Evolutionary conservation across 768 basidiomycete species (phyloP).

Genomic region (Roridomyces roridus): DNA sequence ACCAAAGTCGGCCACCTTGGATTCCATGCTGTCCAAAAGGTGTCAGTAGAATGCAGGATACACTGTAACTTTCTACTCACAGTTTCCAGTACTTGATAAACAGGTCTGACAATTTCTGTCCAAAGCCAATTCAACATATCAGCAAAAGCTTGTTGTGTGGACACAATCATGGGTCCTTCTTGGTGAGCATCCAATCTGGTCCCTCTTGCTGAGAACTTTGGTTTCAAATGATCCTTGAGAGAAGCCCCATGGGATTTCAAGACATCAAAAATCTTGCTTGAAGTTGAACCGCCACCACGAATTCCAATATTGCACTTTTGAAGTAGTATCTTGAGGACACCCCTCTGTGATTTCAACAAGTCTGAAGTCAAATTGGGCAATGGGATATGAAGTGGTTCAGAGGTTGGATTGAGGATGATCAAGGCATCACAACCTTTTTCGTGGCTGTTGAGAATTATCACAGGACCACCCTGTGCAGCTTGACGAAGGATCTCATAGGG

Average conservation of each 20-base stretch:
- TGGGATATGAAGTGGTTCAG: slow-evolving; percentile 8
- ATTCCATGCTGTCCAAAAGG: slow-evolving; percentile 13
- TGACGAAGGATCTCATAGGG: slow-evolving; percentile 6
- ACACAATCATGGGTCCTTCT: neutral
- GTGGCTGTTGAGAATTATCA: slow-evolving; percentile 21
- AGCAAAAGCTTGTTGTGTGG: slow-evolving; percentile 5
- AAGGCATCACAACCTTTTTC: slow-evolving; percentile 21
- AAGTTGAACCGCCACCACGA: neutral
- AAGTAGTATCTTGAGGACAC: slow-evolving; percentile 4
- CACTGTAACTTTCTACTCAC: neutral
- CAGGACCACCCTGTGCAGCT: slow-evolving; percentile 23
- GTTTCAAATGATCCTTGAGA: neutral
- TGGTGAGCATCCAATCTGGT: too few relatives aligned
- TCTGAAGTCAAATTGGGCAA: slow-evolving; percentile 4
- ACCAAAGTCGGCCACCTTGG: slow-evolving; percentile 22
- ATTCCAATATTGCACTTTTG: neutral
- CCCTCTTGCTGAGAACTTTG: too few relatives aligned
- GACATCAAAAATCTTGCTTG: neutral
- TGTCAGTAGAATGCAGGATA: neutral
- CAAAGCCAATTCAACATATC: slow-evolving; percentile 18
- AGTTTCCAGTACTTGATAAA: slow-evolving; percentile 8
- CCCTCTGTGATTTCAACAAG: neutral
- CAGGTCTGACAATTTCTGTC: slow-evolving; percentile 5
- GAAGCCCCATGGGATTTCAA: neutral
- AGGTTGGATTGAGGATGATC: slow-evolving; percentile 13